Base-by-base conservation (phyloP, 23 red algal species). In the Cyanidioschyzon merolae region DNA sequence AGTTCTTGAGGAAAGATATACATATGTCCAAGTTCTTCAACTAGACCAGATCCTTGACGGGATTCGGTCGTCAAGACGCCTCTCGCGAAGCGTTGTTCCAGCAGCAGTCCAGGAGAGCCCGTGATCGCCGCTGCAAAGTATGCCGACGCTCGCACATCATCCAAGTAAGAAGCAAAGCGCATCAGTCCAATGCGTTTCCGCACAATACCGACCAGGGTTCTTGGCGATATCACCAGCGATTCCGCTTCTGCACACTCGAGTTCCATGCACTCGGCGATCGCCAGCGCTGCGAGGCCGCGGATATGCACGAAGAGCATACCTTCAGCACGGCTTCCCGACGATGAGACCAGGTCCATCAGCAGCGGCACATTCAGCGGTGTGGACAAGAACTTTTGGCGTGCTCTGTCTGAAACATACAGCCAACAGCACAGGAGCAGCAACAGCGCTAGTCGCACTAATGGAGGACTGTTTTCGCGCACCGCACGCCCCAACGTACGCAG, bases 301-400 rank as follows among this genome's bases (percentile, higher is more conserved):
- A 87, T 74, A 32, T 96, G 88, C 63, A 17, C 63, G 12, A 27
- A 25, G 50, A 90, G 39, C 18, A 79, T 87, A 29, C 77, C 82
- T 39, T 85, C 79, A 77, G 88, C 83, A 12, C 45, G 76, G 16
- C 34, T 3, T 7, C 50, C 35, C 18, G 7, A 2, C 1, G 74
- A 87, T 1, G 80, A 68, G 35, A 85, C 45, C 38, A 89, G 21
- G 54, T 96, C 92, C 34, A 96, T 80, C 1, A 96, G 36, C 54
- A 96, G 51, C 12, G 92, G 92, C 38, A 96, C 67, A 38, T 84
- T 77, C 92, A 90, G 85, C n/a, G 88, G 84, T 27, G 92, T 88
- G 26, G 80, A 88, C 75, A 90, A 83, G 67, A 96, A 90, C 2
- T 76, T 34, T 27, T 75, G 74, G 16, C 88, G 82, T 34, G 84